Evolutionary conservation across 176 grass and related monocot genomes (phyloP).

Genomic region (Carex kokanica): DNA sequence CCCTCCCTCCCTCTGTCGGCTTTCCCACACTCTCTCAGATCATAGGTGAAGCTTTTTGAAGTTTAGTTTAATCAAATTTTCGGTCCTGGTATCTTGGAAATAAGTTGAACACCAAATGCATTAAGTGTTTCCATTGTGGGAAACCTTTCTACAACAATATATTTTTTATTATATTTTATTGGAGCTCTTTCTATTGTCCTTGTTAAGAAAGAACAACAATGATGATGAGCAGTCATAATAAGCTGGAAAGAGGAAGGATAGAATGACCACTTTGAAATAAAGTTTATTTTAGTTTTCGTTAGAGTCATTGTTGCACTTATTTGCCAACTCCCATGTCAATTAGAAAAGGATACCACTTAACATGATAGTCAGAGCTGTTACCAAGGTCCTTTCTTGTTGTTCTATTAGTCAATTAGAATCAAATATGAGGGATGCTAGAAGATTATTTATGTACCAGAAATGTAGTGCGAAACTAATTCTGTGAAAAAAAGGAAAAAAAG

Average conservation of each 20-base stretch:
- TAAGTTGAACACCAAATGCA: background rate
- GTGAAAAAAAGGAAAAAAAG: background rate
- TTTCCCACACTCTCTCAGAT: background rate
- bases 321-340: background rate
- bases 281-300: background rate
- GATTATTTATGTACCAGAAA: background rate
- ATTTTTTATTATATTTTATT: background rate
- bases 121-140: background rate
- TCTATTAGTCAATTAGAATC: background rate
- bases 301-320: background rate
- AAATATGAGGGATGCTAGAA: background rate
- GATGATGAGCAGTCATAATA: background rate
- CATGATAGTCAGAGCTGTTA: background rate
- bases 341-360: background rate
- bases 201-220: background rate
- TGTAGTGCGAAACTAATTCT: background rate
- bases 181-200: background rate
- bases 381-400: background rate
- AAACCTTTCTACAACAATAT: background rate
- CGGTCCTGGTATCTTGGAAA: background rate
- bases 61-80: slow-evolving; percentile 13
- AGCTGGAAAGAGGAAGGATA: background rate
- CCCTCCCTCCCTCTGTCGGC: background rate
- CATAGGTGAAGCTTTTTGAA: slow-evolving; percentile 1
- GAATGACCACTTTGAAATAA: background rate